These are phyloP conservation scores for Anthoceros angustus DNA, from an alignment of 225 moss, liverwort and hornwort genomes.

Conservation along the genomic window DNA sequence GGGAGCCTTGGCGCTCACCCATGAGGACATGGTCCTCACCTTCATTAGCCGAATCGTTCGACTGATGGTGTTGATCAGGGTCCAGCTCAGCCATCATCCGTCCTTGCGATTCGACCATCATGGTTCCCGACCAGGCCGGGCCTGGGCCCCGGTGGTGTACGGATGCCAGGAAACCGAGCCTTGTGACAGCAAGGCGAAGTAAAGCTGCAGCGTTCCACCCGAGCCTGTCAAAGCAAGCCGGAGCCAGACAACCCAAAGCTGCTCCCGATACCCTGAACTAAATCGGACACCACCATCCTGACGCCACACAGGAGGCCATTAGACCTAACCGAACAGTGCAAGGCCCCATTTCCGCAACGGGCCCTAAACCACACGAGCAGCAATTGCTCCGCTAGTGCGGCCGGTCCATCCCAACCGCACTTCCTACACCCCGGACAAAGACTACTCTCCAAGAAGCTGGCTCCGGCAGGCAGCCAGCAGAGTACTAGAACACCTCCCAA, in stretches of 20 bases:
- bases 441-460: background rate
- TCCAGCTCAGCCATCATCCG: slow-evolving; percentile 3
- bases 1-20: slow-evolving; percentile 4
- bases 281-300: background rate
- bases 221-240: background rate
- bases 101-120: slow-evolving; percentile 4
- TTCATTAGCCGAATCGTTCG: background rate
- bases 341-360: background rate
- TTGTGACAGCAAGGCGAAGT: too few species aligned
- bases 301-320: background rate
- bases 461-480: background rate
- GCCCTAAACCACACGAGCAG: background rate
- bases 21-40: slow-evolving; percentile 4
- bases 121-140: background rate
- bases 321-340: background rate
- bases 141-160: background rate
- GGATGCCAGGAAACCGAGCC: background rate
- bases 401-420: too few species aligned
- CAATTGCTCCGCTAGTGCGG: background rate
- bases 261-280: background rate
- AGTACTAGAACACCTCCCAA: background rate
- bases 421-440: background rate
- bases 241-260: background rate
- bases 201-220: too few species aligned
- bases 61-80: background rate